phyloP scores from a whole-genome alignment of 2,329 filamentous ascomycete species.

The Didymella exigua region DNA sequence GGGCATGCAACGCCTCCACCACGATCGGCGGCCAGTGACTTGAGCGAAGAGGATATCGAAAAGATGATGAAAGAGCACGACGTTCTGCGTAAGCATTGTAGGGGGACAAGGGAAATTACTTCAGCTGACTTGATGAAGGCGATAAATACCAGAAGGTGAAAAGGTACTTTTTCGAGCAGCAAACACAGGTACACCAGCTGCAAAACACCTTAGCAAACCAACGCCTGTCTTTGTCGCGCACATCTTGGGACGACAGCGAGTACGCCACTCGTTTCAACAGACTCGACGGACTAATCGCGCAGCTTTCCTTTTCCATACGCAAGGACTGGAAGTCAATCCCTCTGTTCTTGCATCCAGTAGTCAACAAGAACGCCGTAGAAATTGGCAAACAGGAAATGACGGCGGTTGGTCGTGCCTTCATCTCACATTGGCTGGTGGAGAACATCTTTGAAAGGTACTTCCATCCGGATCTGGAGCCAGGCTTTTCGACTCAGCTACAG shows the following conservation, averaged over 20 bases:
- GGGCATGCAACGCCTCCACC: constrained; percentile 55
- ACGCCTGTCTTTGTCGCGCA: constrained; percentile 90
- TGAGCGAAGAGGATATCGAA: constrained; percentile 55
- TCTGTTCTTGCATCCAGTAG: constrained; percentile 75
- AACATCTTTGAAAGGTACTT: constrained; percentile 92
- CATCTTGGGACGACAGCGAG: constrained; percentile 92
- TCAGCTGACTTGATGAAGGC: constrained; percentile 58
- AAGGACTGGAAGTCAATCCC: constrained; percentile 91
- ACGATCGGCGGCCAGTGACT: constrained; percentile 47
- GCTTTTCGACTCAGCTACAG: constrained; percentile 80
- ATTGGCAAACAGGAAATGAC: constrained; percentile 98
- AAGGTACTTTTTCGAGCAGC: constrained; percentile 93
- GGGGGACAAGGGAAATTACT: not conserved
- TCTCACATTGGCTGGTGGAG: constrained; percentile 87
- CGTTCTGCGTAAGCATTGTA: constrained; percentile 52
- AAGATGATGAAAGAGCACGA: constrained; percentile 58
- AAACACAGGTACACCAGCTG: constrained; percentile 85
- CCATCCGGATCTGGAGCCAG: constrained; percentile 81
- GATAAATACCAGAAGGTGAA: constrained; percentile 98
- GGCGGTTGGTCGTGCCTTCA: constrained; percentile 84
- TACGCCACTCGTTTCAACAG: constrained; percentile 88
- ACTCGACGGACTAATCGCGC: constrained; percentile 90
- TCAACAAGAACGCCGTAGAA: constrained; percentile 83
- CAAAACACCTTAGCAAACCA: constrained; percentile 98
- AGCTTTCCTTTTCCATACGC: constrained; percentile 92